Base-by-base conservation (phyloP, 2,329 filamentous ascomycete species). In the Pseudogymnoascus sp. region DNA sequence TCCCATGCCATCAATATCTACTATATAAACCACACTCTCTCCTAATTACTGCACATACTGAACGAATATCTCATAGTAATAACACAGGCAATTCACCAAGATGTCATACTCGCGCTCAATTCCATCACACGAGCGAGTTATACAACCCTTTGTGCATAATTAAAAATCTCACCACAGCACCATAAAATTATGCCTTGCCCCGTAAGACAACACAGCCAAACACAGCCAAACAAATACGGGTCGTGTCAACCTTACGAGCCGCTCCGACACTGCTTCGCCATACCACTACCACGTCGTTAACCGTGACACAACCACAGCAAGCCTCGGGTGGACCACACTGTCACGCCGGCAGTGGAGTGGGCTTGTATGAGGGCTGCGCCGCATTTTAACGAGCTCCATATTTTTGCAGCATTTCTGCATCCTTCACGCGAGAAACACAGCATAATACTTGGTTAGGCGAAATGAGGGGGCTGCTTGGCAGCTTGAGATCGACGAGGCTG, bases 401-500 rank as follows among this genome's bases (percentile, higher is more conserved):
- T 53, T 53, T 53, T 53, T 53, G 46, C 8, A 5, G 23, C 7
- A 16, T 9, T n/a, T 16, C 23, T 3, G 16, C 25, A 53, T 53
- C 46, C 23, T 53, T 53, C 46, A 25, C 42, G 4, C 7, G 25
- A 8, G 1, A 53, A 16, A 11, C 23, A 53, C 23, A 31, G 25
- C 25, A 56, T 34, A 56, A 31, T 5, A 9, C 46, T 12, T 34
- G 46, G 46, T 56, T 56, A 56, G 46, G 46, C 46, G 46, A 56
- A 31, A 56, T 56, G 46, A 56, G 25, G 46, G 46, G 46, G 25
- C 2, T 31, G 2, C 3, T 11, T 16, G 8, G 46, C 16, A n/a
- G 25, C 46, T 56, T 56, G 25, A 56, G 25, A 31, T 56, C 46
- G 12, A 53, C 46, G 46, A 56, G 46, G 46, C 46, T 53, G 46